Base-by-base conservation (phyloP, 2,329 filamentous ascomycete species). In the Shiraia bambusicola region DNA sequence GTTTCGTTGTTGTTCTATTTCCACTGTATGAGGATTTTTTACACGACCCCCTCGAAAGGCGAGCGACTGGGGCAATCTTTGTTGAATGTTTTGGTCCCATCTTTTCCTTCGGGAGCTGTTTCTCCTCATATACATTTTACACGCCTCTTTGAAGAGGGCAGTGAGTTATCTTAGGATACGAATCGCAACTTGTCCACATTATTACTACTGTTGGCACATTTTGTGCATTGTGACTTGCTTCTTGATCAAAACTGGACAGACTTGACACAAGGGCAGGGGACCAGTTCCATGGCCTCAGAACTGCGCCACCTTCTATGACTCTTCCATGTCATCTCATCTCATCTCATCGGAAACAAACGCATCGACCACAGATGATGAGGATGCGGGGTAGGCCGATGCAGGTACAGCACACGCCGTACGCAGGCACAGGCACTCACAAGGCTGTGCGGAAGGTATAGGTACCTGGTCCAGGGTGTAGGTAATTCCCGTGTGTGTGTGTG, bases 121-220 rank as follows among this genome's bases (percentile, higher is more conserved):
- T 40, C 58, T 58, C 50, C 52, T 59, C 44, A 47, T 54, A 58
- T 49, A 48, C 49, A 43, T 8, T 22, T 59, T 58, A 64, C 63
- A 67, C 61, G 63, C 63, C 61, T 64, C 59, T 36, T 49, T 40
- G 43, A 19, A 26, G 58, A 61, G 63, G 63, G 65, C 63, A 67
- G 65, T 67, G 63, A 59, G 45, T 54, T 58, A 54, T 51, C 48
- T 56, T 53, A 56, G 54, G 49, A 63, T 52, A 64, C 49, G 48
- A 65, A 66, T 65, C 57, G 50, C 57, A 63, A 59, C 59, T 65
- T 61, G 40, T 41, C 43, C 40, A 48, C 43, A 52, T 47, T 31
- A 54, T 27, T 17, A 17, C 16, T 15, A 26, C 25, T 13, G 15
- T 25, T 34, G 29, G 17, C 28, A 27, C 13, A n/a, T n/a, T n/a